Evolutionary conservation across 2,329 filamentous ascomycete genomes (phyloP).

Genomic region (Talaromyces sp.): DNA sequence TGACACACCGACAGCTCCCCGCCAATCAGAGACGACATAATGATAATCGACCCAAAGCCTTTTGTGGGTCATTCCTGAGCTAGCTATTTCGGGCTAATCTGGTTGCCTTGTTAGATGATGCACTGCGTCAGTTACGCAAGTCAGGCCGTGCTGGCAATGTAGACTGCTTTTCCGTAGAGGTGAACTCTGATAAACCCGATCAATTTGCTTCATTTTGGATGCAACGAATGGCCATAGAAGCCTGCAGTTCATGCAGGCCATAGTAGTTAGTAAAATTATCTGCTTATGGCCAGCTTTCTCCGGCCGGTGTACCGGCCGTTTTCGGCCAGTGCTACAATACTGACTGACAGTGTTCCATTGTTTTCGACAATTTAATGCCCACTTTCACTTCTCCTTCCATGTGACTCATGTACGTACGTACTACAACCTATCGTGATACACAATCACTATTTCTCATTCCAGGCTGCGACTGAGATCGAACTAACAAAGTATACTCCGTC

Average conservation of each 20-base stretch:
- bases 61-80: background rate
- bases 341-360: background rate
- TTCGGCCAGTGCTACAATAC: background rate
- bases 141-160: background rate
- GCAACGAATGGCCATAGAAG: background rate
- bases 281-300: background rate
- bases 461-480: slow-evolving; percentile 5
- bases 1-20: slow-evolving; percentile 4
- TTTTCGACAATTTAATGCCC: background rate
- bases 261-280: background rate
- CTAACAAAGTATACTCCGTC: background rate
- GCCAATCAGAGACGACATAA: slow-evolving; percentile 1
- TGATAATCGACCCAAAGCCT: background rate
- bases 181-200: background rate
- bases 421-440: background rate
- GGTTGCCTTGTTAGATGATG: background rate
- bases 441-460: background rate
- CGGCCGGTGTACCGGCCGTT: background rate
- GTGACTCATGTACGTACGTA: background rate
- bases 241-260: background rate
- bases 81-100: background rate
- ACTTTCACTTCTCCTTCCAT: background rate
- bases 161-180: too few relatives aligned
- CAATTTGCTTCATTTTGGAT: slow-evolving; percentile 8
- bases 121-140: background rate